These are phyloP conservation scores for Obba rivulosa DNA, from an alignment of 768 basidiomycete species.

Conservation along the genomic window DNA sequence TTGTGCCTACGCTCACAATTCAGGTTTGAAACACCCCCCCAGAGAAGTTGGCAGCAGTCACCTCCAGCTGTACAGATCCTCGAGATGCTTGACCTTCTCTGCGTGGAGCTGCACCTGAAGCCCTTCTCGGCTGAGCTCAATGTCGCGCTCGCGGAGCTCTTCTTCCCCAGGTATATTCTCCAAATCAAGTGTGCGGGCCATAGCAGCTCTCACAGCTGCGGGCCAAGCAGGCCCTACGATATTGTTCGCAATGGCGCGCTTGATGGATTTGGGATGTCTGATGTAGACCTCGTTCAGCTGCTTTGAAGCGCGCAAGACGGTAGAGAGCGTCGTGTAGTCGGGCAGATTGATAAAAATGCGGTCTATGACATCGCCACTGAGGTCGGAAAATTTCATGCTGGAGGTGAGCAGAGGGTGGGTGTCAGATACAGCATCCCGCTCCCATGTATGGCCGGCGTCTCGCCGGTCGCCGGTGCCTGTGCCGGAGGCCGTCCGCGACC, in stretches of 20 bases:
- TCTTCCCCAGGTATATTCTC: slow-evolving; percentile 1
- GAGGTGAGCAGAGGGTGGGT: background rate
- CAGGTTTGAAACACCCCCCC: background rate
- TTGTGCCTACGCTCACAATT: background rate
- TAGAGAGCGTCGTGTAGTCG: slow-evolving; percentile 18
- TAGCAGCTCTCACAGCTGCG: slow-evolving; percentile 11
- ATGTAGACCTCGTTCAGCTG: slow-evolving; percentile 15
- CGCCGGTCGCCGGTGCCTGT: no score
- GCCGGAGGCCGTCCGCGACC: no score
- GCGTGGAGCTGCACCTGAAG: background rate
- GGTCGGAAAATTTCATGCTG: slow-evolving; percentile 4
- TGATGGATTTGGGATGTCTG: slow-evolving; percentile 16
- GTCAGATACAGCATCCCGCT: no score
- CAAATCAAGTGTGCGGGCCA: slow-evolving; percentile 1
- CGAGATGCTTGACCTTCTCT: background rate
- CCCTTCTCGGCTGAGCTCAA: no score
- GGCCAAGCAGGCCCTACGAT: slow-evolving; percentile 12
- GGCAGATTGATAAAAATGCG: slow-evolving; percentile 15
- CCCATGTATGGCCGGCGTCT: no score
- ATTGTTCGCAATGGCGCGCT: slow-evolving; percentile 18
- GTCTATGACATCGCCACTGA: slow-evolving; percentile 19
- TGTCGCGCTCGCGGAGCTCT: background rate
- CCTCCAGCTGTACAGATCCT: slow-evolving; percentile 3
- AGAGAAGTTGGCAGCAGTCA: background rate
- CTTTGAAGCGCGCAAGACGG: slow-evolving; percentile 16